Evolutionary conservation across 140 eudicot species (phyloP).

Genomic region (Anethum foeniculum): DNA sequence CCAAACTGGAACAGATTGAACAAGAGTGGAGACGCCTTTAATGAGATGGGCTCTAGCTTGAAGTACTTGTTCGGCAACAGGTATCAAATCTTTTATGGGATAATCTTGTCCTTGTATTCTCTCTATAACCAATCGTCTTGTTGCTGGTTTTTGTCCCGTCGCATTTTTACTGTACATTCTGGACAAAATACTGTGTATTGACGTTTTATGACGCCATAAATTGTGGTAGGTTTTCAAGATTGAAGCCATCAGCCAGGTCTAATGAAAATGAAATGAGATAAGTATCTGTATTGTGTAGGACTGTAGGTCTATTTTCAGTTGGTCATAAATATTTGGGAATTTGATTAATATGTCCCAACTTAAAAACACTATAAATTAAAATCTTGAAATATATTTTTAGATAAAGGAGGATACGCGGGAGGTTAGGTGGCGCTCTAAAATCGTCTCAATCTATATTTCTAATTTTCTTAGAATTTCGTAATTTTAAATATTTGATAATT

Average conservation of each 20-base stretch:
- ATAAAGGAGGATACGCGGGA: no score
- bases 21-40: conserved; percentile 71
- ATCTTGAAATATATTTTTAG: no score
- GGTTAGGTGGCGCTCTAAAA: no score
- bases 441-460: no score
- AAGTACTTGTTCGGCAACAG: conserved; percentile 64
- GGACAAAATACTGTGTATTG: background rate
- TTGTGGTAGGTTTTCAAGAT: conserved; percentile 20
- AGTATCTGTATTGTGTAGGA: no score
- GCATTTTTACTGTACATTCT: conserved; percentile 26
- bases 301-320: no score
- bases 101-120: conserved; percentile 53
- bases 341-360: no score
- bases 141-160: conserved; percentile 31
- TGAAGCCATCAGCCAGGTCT: conserved; percentile 9
- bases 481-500: no score
- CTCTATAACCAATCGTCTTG: conserved; percentile 64
- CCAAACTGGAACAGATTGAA: conserved; percentile 54
- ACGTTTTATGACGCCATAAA: conserved; percentile 21
- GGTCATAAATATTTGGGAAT: no score
- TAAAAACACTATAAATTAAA: no score
- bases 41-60: conserved; percentile 42
- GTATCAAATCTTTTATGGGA: conserved; percentile 60
- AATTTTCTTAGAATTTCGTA: no score
- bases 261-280: background rate